A percentile compares a stretch with the other conserved stretches of the same genome.
Conservation (phyloP, 495 filamentous ascomycete genomes). For the Tuber melanosporum region DNA sequence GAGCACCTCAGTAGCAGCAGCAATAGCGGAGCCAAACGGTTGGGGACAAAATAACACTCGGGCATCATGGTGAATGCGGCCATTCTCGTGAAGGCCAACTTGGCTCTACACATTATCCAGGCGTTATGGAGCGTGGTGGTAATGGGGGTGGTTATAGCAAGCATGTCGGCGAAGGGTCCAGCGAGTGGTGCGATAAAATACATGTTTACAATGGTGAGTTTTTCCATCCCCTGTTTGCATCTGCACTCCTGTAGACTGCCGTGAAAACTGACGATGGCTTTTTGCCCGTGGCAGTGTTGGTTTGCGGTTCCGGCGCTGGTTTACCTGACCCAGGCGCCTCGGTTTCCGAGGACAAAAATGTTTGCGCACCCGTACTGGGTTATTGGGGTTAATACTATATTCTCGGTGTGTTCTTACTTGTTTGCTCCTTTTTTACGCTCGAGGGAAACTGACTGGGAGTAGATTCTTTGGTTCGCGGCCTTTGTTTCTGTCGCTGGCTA, state of each 20-base stretch:
- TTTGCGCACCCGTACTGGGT: constrained; percentile 80
- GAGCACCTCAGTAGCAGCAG: constrained; percentile 6
- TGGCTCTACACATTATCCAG: constrained; percentile 32
- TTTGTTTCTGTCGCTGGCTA: constrained; percentile 72
- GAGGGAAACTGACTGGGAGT: background rate
- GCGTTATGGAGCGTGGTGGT: constrained; percentile 37
- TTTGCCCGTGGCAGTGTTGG: constrained; percentile 60
- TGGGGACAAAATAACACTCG: constrained; percentile 5
- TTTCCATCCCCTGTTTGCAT: background rate
- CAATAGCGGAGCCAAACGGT: background rate
- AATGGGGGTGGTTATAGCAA: constrained; percentile 34
- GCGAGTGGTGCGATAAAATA: constrained; percentile 32
- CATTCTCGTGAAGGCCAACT: constrained; percentile 26
- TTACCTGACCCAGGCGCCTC: constrained; percentile 74
- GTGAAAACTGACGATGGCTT: constrained; percentile 1
- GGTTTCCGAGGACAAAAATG: constrained; percentile 71
- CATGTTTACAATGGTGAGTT: constrained; percentile 41
- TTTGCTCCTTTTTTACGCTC: background rate
- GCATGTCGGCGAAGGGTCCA: constrained; percentile 28
- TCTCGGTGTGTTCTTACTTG: constrained; percentile 44
- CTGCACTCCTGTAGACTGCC: background rate
- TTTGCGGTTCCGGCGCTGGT: constrained; percentile 73
- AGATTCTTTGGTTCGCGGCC: constrained; percentile 74
- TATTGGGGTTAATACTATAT: constrained; percentile 64
- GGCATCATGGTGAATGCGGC: constrained; percentile 34